Conservation (phyloP, 2,329 filamentous ascomycete species). For the Calonectria pteridis region DNA sequence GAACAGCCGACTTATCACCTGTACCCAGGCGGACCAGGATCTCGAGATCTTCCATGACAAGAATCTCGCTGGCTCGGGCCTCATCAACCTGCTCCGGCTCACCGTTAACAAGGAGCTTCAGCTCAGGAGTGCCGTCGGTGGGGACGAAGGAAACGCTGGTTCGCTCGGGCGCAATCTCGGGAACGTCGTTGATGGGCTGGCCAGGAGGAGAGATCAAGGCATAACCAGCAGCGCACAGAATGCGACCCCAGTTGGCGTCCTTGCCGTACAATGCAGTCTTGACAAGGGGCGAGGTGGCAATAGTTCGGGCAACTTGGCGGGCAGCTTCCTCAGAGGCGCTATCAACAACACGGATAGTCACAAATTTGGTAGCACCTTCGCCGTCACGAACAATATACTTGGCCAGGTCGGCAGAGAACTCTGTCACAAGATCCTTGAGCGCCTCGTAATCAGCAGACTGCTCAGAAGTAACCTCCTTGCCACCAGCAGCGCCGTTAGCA, state of each 20-base stretch:
- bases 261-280: constrained; percentile 98
- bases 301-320: constrained; percentile 84
- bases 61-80: constrained; percentile 79
- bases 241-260: constrained; percentile 98
- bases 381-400: constrained; percentile 96
- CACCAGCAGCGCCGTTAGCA: constrained; percentile 94
- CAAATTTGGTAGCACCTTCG: constrained; percentile 98
- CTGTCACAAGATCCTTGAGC: constrained; percentile 78
- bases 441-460: constrained; percentile 73
- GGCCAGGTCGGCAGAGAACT: constrained; percentile 85
- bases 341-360: constrained; percentile 88
- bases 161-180: constrained; percentile 74
- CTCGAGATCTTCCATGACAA: constrained; percentile 83
- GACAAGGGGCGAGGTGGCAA: constrained; percentile 91
- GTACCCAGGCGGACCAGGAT: constrained; percentile 81
- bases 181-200: constrained; percentile 68
- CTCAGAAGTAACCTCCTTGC: constrained; percentile 69
- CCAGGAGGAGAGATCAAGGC: constrained; percentile 71
- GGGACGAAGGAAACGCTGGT: constrained; percentile 86
- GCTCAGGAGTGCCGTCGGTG: constrained; percentile 79
- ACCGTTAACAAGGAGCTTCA: constrained; percentile 82
- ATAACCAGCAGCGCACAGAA: constrained; percentile 94
- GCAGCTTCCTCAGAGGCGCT: constrained; percentile 78
- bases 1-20: constrained; percentile 75
- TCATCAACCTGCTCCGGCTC: constrained; percentile 87